A percentile compares a stretch with the other conserved stretches of the same genome.
phyloP scores from a whole-genome alignment of 768 basidiomycete species.

The Cystobasidium tubakii region DNA sequence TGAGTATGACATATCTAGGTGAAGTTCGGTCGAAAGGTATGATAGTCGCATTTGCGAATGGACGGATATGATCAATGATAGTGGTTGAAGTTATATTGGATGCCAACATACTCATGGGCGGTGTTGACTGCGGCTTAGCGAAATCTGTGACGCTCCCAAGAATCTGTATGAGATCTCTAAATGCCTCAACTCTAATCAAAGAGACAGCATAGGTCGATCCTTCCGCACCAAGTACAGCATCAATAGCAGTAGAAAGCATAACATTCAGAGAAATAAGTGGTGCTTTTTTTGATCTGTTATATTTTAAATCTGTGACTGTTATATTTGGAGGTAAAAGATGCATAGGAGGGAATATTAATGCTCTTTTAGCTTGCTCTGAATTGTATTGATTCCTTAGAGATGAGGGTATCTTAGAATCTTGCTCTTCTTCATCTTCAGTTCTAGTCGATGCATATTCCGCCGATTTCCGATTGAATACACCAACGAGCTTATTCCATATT shows the following conservation, averaged over 20 bases:
- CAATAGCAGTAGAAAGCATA: conserved; percentile 25
- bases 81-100: not conserved
- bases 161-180: conserved; percentile 44
- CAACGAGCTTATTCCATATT: not conserved
- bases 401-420: conserved; percentile 44
- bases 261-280: conserved; percentile 29
- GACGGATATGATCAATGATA: not conserved
- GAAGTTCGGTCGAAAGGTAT: not conserved
- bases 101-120: not conserved
- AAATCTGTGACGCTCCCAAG: conserved; percentile 16
- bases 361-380: conserved; percentile 22
- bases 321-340: conserved; percentile 40
- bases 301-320: conserved; percentile 43
- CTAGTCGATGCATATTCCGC: not conserved
- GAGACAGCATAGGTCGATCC: conserved; percentile 35
- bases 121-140: not conserved
- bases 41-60: not conserved
- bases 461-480: not conserved
- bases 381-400: conserved; percentile 2
- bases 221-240: conserved; percentile 39
- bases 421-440: conserved; percentile 45
- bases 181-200: conserved; percentile 40
- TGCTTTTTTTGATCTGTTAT: conserved; percentile 37
- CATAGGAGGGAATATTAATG: conserved; percentile 44
- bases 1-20: conserved; percentile 33